phyloP scores from a whole-genome alignment of 2,329 filamentous ascomycete species.

The Fusarium sambucinum region DNA sequence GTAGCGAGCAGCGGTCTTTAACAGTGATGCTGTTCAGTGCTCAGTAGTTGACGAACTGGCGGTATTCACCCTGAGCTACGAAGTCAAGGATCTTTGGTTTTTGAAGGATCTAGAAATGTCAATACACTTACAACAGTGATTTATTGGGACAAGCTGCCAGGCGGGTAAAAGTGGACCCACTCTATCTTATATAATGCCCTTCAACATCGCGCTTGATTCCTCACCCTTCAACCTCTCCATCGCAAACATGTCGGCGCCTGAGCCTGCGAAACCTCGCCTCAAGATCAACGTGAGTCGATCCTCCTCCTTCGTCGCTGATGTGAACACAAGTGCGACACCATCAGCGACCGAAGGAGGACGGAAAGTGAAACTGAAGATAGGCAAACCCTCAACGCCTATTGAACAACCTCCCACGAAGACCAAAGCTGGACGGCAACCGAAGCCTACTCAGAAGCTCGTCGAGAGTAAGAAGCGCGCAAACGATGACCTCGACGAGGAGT shows the following conservation, averaged over 20 bases:
- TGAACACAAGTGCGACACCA: conserved; percentile 30
- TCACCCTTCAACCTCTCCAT: conserved; percentile 2
- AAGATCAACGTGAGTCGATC: conserved; percentile 57
- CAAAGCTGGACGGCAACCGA: conserved; percentile 70
- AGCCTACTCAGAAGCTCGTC: conserved; percentile 68
- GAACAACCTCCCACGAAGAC: conserved; percentile 60
- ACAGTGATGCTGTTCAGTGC: no score
- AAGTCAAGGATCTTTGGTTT: no score
- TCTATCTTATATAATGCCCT: conserved; percentile 3
- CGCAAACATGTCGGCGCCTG: conserved; percentile 50
- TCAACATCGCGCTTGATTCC: neutral
- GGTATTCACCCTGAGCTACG: no score
- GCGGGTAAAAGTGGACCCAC: conserved; percentile 32
- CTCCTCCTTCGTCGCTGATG: conserved; percentile 52
- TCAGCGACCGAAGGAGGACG: conserved; percentile 52
- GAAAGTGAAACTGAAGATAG: conserved; percentile 59
- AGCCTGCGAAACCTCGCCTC: conserved; percentile 54
- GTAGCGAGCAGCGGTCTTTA: no score
- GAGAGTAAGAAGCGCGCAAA: conserved; percentile 72
- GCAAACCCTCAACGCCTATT: conserved; percentile 55
- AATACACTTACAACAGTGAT: no score
- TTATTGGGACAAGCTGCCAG: neutral
- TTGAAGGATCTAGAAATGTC: no score
- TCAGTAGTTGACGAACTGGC: no score
- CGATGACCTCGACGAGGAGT: conserved; percentile 64